Conservation (phyloP, 352 stramenopile genomes). For the Globisporangium nodosum region DNA sequence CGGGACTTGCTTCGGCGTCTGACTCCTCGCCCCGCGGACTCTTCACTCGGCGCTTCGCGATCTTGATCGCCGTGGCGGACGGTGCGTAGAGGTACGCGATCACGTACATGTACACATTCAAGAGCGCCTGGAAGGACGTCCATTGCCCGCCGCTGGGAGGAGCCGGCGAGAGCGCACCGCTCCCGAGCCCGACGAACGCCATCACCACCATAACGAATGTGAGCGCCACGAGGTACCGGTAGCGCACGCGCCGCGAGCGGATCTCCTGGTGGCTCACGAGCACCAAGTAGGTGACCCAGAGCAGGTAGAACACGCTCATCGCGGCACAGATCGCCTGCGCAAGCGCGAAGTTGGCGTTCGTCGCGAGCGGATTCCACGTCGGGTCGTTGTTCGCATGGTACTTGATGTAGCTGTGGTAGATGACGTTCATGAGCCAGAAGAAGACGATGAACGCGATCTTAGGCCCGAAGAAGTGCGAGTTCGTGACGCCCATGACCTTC, state of each 20-base stretch:
- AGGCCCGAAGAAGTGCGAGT: constrained; percentile 43
- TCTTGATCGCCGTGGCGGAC: constrained; percentile 29
- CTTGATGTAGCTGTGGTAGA: constrained; percentile 61
- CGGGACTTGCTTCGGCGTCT: constrained; percentile 21
- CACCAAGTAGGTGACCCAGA: constrained; percentile 39
- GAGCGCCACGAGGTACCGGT: constrained; percentile 40
- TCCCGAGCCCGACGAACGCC: constrained; percentile 35
- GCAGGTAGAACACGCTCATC: constrained; percentile 40
- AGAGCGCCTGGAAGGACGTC: constrained; percentile 44
- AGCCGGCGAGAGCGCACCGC: constrained; percentile 35
- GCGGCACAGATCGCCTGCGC: constrained; percentile 29
- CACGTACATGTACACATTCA: constrained; percentile 57
- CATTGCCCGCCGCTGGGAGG: constrained; percentile 39
- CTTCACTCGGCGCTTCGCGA: constrained; percentile 18
- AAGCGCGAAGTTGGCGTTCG: constrained; percentile 33
- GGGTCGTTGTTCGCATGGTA: constrained; percentile 55
- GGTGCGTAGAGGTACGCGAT: constrained; percentile 55
- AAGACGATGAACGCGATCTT: constrained; percentile 43
- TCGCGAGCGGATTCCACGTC: constrained; percentile 34
- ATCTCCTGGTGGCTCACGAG: constrained; percentile 37
- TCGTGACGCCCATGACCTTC: constrained; percentile 40
- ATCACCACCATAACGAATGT: constrained; percentile 46
- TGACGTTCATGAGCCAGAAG: constrained; percentile 48
- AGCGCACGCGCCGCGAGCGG: constrained; percentile 33
- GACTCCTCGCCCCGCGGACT: constrained; percentile 7